Evolutionary conservation across 257 asterid species (phyloP).

Genomic region (Jaltomata sinuosa): DNA sequence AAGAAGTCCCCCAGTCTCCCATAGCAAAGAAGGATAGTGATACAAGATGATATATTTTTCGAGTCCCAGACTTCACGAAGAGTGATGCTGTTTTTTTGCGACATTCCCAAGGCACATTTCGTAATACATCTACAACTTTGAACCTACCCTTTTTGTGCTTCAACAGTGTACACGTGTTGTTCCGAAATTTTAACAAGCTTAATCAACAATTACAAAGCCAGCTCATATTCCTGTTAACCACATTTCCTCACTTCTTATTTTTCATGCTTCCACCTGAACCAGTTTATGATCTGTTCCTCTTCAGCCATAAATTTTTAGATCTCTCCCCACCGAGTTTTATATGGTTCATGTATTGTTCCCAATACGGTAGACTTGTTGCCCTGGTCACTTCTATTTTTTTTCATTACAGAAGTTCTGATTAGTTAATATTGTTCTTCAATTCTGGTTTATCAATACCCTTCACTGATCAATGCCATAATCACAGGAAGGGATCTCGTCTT

Average conservation of each 20-base stretch:
- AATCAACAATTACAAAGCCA: not conserved
- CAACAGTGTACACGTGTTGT: not conserved
- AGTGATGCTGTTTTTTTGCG: not conserved
- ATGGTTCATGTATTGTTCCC: not conserved
- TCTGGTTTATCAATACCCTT: not conserved
- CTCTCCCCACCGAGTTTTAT: not conserved
- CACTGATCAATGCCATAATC: conserved; percentile 13
- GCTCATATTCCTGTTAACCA: not conserved
- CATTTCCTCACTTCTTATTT: not conserved
- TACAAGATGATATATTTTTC: not conserved
- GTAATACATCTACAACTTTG: not conserved
- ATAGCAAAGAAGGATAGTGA: not conserved
- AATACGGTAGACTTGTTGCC: not conserved
- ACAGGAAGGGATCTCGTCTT: conserved; percentile 94
- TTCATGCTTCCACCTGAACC: not conserved
- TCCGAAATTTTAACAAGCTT: not conserved
- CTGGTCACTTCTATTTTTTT: not conserved
- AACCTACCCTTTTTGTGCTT: not conserved
- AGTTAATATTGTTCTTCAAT: not conserved
- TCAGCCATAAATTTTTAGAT: not conserved
- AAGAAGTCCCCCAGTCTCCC: not conserved
- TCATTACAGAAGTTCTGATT: not conserved
- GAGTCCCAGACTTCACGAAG: not conserved
- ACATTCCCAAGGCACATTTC: not conserved
- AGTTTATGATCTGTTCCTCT: not conserved